Percentiles rank a stretch among this genome's conserved stretches.
phyloP scores from a whole-genome alignment of 768 basidiomycete genomes.

The Megacollybia marginata region DNA sequence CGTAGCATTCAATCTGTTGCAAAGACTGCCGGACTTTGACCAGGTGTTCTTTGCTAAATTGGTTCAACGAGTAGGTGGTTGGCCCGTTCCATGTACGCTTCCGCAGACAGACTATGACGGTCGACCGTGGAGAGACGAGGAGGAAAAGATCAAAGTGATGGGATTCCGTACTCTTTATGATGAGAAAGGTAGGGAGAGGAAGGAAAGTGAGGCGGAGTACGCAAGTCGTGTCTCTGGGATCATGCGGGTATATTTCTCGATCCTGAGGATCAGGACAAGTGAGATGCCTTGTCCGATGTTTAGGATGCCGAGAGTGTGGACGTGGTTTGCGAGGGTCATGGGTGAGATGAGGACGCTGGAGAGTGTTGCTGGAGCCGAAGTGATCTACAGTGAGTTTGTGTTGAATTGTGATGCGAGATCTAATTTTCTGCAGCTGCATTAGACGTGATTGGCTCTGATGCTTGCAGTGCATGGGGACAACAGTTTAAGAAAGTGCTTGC shows the following conservation, averaged over 20 bases:
- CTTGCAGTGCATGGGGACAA: conserved; percentile 59
- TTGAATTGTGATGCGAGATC: conserved; percentile 1
- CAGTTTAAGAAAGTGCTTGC: conserved; percentile 74
- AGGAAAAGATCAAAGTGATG: conserved; percentile 39
- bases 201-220: conserved; percentile 58
- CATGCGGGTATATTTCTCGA: conserved; percentile 81
- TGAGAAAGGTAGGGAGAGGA: conserved; percentile 23
- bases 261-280: conserved; percentile 41
- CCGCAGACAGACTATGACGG: conserved; percentile 46
- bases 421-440: conserved; percentile 44
- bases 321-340: conserved; percentile 61
- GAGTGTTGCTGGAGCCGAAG: conserved; percentile 53
- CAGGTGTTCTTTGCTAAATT: conserved; percentile 80
- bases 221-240: conserved; percentile 65
- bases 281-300: conserved; percentile 46
- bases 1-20: conserved; percentile 66
- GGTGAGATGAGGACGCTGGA: conserved; percentile 43
- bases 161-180: conserved; percentile 43
- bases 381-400: conserved; percentile 55
- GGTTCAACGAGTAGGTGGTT: conserved; percentile 82
- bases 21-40: conserved; percentile 48
- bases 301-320: conserved; percentile 61
- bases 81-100: conserved; percentile 68
- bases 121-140: conserved; percentile 33
- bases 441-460: conserved; percentile 61